Percentiles rank a stretch among this genome's conserved stretches.
Conservation (phyloP, 768 basidiomycete genomes). For the Amanita polypyramis region DNA sequence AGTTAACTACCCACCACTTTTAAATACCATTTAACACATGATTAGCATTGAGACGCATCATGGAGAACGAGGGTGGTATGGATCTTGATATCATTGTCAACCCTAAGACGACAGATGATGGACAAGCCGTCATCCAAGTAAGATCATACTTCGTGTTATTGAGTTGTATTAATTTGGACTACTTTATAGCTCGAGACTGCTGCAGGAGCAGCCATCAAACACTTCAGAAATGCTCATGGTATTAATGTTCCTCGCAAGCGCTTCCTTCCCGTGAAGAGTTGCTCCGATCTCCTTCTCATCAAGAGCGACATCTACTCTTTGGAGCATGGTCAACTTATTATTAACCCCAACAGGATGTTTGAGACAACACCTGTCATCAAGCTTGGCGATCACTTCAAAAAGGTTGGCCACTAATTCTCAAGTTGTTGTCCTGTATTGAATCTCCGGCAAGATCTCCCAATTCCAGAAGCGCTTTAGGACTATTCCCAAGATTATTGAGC, state of each 20-base stretch:
- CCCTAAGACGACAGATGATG: conserved; percentile 79
- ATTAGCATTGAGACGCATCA: conserved; percentile 78
- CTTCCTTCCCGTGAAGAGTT: conserved; percentile 87
- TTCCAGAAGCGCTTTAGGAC: conserved; percentile 96
- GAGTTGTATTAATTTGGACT: conserved; percentile 4
- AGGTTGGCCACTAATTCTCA: conserved; percentile 32
- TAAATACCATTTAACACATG: conserved; percentile 1
- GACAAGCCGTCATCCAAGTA: conserved; percentile 75
- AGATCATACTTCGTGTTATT: conserved; percentile 12
- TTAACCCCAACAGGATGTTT: conserved; percentile 79
- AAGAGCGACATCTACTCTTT: conserved; percentile 91
- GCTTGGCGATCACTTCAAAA: conserved; percentile 95
- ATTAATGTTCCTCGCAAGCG: conserved; percentile 92
- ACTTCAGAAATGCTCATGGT: conserved; percentile 86
- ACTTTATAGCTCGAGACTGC: conserved; percentile 69
- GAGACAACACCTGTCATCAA: conserved; percentile 91
- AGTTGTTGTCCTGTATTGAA: background rate
- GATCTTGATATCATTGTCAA: conserved; percentile 95
- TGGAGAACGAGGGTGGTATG: conserved; percentile 70
- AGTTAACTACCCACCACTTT: conserved; percentile 1
- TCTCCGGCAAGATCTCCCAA: conserved; percentile 51
- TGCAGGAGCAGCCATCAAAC: conserved; percentile 89
- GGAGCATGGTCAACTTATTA: conserved; percentile 77
- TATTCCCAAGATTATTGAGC: conserved; percentile 82
- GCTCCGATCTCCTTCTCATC: conserved; percentile 81